phyloP scores from a whole-genome alignment of 2,329 filamentous ascomycete species.

The Purpureocillium takamizusanense region DNA sequence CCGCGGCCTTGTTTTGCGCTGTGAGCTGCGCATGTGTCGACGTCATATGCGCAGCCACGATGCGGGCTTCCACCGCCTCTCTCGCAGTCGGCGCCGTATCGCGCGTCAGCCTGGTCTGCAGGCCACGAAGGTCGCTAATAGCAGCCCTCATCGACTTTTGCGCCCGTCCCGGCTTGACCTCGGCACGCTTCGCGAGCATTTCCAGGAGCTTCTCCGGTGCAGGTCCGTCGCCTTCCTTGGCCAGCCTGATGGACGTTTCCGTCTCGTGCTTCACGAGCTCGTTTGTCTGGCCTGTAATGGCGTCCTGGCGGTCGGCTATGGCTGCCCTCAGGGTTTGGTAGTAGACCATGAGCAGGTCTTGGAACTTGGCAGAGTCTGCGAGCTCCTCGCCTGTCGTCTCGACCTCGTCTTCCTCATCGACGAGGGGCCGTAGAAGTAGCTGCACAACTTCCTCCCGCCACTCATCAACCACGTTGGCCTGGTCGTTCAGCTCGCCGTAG shows the following conservation, averaged over 20 bases:
- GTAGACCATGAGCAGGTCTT: conserved; percentile 84
- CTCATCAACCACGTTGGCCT: conserved; percentile 60
- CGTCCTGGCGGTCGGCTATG: conserved; percentile 69
- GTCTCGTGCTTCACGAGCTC: conserved; percentile 66
- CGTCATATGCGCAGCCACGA: conserved; percentile 56
- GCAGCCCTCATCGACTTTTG: conserved; percentile 61
- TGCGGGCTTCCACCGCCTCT: conserved; percentile 58
- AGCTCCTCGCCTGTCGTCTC: conserved; percentile 87
- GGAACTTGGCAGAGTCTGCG: conserved; percentile 73
- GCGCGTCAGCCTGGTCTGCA: conserved; percentile 38
- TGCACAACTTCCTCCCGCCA: conserved; percentile 69
- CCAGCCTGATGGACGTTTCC: conserved; percentile 48
- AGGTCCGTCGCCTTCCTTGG: conserved; percentile 57
- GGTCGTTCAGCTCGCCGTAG: conserved; percentile 57
- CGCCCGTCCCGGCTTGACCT: conserved; percentile 37
- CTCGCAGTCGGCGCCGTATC: conserved; percentile 21
- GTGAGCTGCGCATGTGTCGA: conserved; percentile 45
- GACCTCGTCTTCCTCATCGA: conserved; percentile 68
- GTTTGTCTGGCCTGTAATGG: conserved; percentile 70
- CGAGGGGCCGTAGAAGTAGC: conserved; percentile 62
- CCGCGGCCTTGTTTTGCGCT: conserved; percentile 39
- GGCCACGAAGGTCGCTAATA: conserved; percentile 58
- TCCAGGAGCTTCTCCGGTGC: conserved; percentile 54
- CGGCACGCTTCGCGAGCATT: conserved; percentile 37
- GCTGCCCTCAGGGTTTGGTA: conserved; percentile 68